Evolutionary conservation across 768 basidiomycete species (phyloP), one percentile per base, ranked within the genome.

Genomic region (Trametes gibbosa): DNA sequence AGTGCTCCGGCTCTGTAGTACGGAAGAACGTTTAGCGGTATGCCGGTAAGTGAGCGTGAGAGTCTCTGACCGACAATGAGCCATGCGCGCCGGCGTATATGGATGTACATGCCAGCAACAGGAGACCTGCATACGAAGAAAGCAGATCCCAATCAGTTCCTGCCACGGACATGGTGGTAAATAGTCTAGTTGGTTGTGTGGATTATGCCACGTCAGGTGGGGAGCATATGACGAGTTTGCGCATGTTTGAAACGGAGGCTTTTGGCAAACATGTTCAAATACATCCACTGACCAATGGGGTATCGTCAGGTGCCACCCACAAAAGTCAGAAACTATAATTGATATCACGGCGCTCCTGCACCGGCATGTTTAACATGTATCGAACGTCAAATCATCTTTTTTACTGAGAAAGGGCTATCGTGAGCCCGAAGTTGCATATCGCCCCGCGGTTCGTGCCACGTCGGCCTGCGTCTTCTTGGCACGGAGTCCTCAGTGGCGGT

Each of bases 31-130:
- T 21, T 63, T 40, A 61, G 45, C 24, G 34, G 25, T 19, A 29
- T 41, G 58, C 52, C 43, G 25, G 37, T 21, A 34, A 35, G 10
- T 58, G 21, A 40, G 57, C 46, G 42, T 56, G 51, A 47, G 45
- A 51, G n/a, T 21, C 37, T 58, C 61, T 62, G 55, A 89, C 88
- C 65, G 85, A 81, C 57, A 92, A 73, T 19, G 88, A 87, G 14
- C 80, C 83, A 73, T 79, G 81, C 5, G 90, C 81, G 35, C 90
- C 91, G 25, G 80, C 79, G 65, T 86, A 91, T 45, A 93, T 81
- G 27, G 86, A 85, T n/a, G 70, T 65, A 50, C 74, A 80, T 1
- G 91, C 91, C 23, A 92, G 79, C 34, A 73, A 70, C 50, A 92
- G 70, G 6, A 92, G 75, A 7, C 89, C 91, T 6, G 75, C 83